Base-by-base conservation (phyloP, 2,329 filamentous ascomycete genomes). In the Talaromyces sp. region DNA sequence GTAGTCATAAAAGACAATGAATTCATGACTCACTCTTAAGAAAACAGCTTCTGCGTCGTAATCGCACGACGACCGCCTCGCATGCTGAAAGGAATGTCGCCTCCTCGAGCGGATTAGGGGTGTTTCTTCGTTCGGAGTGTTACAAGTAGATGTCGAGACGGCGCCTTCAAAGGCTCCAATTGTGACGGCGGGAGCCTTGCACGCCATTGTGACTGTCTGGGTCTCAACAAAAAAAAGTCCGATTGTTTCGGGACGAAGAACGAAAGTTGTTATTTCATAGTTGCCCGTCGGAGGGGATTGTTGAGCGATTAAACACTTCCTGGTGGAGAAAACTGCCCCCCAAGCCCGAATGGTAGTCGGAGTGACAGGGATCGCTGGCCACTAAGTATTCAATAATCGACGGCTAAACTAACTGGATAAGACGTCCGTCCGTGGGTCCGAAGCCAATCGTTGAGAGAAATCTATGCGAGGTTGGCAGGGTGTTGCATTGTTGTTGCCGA, bases 41-140 rank as follows among this genome's bases (percentile, higher is more conserved):
- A 79, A 82, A 17, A 82, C 74, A 13, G 79, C 79, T 66, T 82
- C 79, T 1, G 78, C 76, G 71, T 79, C 80, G 67, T 79, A 79
- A 61, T 81, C 77, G 63, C 76, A 80, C 5, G 79, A 81, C 6
- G 80, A 71, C 63, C 76, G 77, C 64, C 79, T 74, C 15, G 76
- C 70, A 34, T 75, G 76, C 68, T 82, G 79, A 66, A 82, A 82
- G 6, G 80, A 82, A 67, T 82, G 79, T 69, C 80, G 73, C 59
- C 76, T 74, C 38, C 80, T 76, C 64, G 78, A 77, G 51, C 77
- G 76, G 34, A 80, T 68, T 17, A 79, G 67, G 34, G 70, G 66
- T 27, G 72, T 75, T 29, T 76, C 73, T 67, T 78, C 76, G 29
- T 68, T 67, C 19, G 73, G 77, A 15, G 70, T 75, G 31, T 72